Base-by-base conservation (phyloP, 2,329 filamentous ascomycete genomes). In the Colletotrichum spaethianum region DNA sequence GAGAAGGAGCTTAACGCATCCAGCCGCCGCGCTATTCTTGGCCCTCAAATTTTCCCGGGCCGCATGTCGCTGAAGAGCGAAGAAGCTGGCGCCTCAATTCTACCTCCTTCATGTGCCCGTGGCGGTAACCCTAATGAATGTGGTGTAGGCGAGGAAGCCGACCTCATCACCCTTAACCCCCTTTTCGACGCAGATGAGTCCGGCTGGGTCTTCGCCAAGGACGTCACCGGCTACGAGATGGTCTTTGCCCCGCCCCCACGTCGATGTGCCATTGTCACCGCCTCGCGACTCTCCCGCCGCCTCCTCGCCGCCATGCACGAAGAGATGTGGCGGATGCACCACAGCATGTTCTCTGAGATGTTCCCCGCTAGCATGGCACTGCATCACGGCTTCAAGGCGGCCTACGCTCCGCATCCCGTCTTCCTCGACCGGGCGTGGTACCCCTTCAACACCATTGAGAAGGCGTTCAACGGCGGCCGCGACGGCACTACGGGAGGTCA, bases 291-390 rank as follows among this genome's bases (percentile, higher is more conserved):
- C 42, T 92, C 90, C 36, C 88, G 90, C 31, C 88, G 92, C 16
- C 85, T 95, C 1, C 83, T 95, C 7, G 82, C 87, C 56, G 90
- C 90, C 6, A 95, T 95, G 92, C 93, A 95, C 81, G 88, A 93
- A 75, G 93, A 94, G 77, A 92, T 91, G 56, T 91, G 86, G 80
- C 86, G 88, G 36, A 85, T 89, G 76, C 90, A 90, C 74, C 93
- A 91, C 80, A 91, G 86, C 80, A 94, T 92, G 92, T 95, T 93
- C 79, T 90, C 89, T 33, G 93, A 95, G 80, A 95, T 95, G 93
- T 94, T 92, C 82, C 93, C 93, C 1, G 88, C 92, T 0, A 89
- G 88, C 0, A 88, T 91, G 78, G 92, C 93, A 0, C 84, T 95
- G 6, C 93, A 94, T 75, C 93, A 94, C 77, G 93, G 93, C 1